These are phyloP conservation scores for Microcos paniculata DNA, from an alignment of 345 rosid genomes.

Conservation along the genomic window DNA sequence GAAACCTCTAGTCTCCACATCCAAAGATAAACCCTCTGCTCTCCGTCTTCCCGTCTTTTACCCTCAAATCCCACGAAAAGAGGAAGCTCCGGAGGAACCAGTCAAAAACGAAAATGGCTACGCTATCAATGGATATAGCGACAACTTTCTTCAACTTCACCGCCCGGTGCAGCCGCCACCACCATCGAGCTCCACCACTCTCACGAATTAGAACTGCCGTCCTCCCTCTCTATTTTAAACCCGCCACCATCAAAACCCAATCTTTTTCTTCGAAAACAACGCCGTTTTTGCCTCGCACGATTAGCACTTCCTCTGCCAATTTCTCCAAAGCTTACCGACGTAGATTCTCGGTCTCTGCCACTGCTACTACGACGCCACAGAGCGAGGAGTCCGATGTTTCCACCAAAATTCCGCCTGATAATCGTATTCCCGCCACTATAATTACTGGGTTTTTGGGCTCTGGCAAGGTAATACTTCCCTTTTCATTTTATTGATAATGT, in stretches of 20 bases:
- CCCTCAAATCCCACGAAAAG: neutral
- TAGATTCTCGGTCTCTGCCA: constrained; percentile 53
- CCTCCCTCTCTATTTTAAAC: constrained; percentile 35
- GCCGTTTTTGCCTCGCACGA: constrained; percentile 29
- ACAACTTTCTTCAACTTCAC: constrained; percentile 56
- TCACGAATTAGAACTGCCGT: constrained; percentile 36
- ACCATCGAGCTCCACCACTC: constrained; percentile 23
- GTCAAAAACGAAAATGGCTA: constrained; percentile 41
- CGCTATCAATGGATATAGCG: constrained; percentile 58
- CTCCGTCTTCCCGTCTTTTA: neutral
- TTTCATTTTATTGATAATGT: too few relatives aligned
- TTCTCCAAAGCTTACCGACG: constrained; percentile 24
- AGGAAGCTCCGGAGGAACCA: neutral
- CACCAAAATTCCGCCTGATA: constrained; percentile 74
- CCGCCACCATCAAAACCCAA: constrained; percentile 10
- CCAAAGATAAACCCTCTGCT: neutral
- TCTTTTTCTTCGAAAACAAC: constrained; percentile 31
- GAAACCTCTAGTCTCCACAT: neutral
- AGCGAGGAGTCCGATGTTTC: constrained; percentile 60
- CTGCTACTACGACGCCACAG: constrained; percentile 53
- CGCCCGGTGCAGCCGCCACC: constrained; percentile 30
- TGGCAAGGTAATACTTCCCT: constrained; percentile 57
- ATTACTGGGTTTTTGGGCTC: constrained; percentile 95
- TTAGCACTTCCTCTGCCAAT: constrained; percentile 15
- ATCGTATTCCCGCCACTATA: constrained; percentile 90